phyloP scores from a whole-genome alignment of 139 green algal genomes.

The Picochlorum sp. region DNA sequence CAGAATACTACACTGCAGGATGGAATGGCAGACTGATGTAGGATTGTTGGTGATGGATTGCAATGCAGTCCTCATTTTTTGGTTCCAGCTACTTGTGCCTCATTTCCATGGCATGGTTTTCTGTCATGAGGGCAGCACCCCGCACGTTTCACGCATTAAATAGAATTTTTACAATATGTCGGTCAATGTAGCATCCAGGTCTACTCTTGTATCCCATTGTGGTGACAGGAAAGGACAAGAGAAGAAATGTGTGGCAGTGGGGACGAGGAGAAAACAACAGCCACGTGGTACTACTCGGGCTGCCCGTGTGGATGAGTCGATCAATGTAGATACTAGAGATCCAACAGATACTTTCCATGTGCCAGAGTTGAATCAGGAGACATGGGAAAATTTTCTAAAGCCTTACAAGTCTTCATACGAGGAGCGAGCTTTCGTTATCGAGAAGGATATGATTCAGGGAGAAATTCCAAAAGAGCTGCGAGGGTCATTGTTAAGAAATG shows the following conservation, averaged over 20 bases:
- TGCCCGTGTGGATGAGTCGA: neutral
- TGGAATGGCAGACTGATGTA: too few relatives aligned
- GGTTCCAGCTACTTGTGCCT: too few relatives aligned
- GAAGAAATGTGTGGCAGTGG: neutral
- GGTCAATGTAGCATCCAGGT: neutral
- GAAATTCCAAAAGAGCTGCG: conserved; percentile 25
- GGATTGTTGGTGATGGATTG: too few relatives aligned
- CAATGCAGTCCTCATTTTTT: too few relatives aligned
- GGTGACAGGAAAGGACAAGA: neutral
- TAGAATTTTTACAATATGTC: neutral
- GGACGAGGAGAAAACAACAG: neutral
- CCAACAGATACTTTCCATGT: too few relatives aligned
- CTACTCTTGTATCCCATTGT: conserved; percentile 1
- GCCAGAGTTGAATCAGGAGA: neutral
- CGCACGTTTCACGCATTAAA: too few relatives aligned
- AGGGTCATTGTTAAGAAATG: conserved; percentile 34
- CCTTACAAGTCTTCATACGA: neutral
- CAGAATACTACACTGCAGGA: too few relatives aligned
- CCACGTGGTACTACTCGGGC: neutral
- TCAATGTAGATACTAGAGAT: neutral
- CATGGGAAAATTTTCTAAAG: neutral
- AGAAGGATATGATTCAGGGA: conserved; percentile 17
- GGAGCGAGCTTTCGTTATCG: conserved; percentile 15
- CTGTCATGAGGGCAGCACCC: too few relatives aligned
- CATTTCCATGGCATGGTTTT: too few relatives aligned